Evolutionary conservation across 2,329 filamentous ascomycete genomes (phyloP).

Genomic region (Claviceps citrina): DNA sequence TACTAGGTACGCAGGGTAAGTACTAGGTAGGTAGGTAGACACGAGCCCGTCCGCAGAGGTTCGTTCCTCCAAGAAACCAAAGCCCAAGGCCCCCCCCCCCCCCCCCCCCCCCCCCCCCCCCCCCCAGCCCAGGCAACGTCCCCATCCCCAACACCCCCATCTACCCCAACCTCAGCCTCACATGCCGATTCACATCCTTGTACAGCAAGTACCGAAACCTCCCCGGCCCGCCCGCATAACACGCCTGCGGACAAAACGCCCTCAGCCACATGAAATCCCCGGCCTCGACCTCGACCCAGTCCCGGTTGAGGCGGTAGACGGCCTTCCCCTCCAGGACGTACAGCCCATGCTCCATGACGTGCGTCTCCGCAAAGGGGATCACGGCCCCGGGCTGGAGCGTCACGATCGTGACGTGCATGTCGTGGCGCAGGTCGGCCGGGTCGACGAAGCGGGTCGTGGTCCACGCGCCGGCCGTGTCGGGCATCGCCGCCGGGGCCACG

Average conservation of each 20-base stretch:
- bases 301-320: constrained; percentile 5
- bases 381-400: constrained; percentile 5
- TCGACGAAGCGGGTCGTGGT: constrained; percentile 6
- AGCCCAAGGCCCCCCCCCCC: too few relatives aligned
- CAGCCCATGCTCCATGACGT: constrained; percentile 7
- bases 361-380: constrained; percentile 6
- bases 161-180: neutral
- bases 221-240: constrained; percentile 5
- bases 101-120: too few relatives aligned
- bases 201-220: constrained; percentile 6
- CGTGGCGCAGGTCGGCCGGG: constrained; percentile 4
- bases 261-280: constrained; percentile 7
- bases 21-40: too few relatives aligned
- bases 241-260: constrained; percentile 6
- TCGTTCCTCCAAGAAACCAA: too few relatives aligned
- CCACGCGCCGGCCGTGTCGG: constrained; percentile 3
- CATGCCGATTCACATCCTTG: constrained; percentile 6
- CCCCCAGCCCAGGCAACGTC: too few relatives aligned
- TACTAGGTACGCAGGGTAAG: too few relatives aligned
- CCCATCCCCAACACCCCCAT: too few relatives aligned
- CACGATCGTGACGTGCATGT: constrained; percentile 6
- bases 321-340: constrained; percentile 6
- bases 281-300: constrained; percentile 6
- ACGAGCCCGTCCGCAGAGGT: too few relatives aligned
- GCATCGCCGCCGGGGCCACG: constrained; percentile 1